Conservation (phyloP, 495 filamentous ascomycete species). For the Halenospora varia region DNA sequence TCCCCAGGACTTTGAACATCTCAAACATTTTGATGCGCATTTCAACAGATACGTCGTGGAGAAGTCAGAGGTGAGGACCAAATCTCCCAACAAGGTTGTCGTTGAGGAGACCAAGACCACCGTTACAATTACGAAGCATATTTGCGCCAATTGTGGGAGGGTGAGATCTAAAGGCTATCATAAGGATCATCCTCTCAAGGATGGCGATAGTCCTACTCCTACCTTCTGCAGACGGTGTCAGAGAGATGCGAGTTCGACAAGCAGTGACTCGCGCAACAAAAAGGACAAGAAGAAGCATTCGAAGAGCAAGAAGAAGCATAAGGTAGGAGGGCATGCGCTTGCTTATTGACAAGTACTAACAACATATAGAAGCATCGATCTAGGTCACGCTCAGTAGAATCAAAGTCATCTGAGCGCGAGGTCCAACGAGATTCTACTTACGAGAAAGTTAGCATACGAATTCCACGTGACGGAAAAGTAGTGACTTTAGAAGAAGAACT, state of each 20-base stretch:
- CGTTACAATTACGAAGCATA: slow-evolving; percentile 23
- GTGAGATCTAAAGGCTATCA: slow-evolving; percentile 27
- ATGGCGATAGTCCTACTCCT: slow-evolving; percentile 18
- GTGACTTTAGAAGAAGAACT: slow-evolving; percentile 6
- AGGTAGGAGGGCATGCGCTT: background rate
- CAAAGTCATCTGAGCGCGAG: background rate
- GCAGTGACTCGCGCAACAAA: background rate
- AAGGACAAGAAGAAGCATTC: slow-evolving; percentile 5
- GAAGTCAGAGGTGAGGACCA: background rate
- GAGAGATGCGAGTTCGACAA: slow-evolving; percentile 21
- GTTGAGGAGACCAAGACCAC: slow-evolving; percentile 5
- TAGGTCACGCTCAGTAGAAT: background rate
- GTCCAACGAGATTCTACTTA: background rate
- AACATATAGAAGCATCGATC: slow-evolving; percentile 2
- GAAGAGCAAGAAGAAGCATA: slow-evolving; percentile 1
- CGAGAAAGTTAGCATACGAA: background rate
- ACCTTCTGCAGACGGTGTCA: slow-evolving; percentile 29
- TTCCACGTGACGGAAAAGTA: background rate
- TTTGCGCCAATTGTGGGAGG: slow-evolving; percentile 30
- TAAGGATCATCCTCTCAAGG: slow-evolving; percentile 22
- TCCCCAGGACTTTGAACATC: slow-evolving; percentile 10
- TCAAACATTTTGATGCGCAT: slow-evolving; percentile 13
- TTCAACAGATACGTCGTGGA: background rate
- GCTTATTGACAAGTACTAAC: background rate
- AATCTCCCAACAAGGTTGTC: background rate